These are phyloP conservation scores for Globisporangium okanoganense DNA, from an alignment of 352 stramenopile genomes.

Conservation along the genomic window DNA sequence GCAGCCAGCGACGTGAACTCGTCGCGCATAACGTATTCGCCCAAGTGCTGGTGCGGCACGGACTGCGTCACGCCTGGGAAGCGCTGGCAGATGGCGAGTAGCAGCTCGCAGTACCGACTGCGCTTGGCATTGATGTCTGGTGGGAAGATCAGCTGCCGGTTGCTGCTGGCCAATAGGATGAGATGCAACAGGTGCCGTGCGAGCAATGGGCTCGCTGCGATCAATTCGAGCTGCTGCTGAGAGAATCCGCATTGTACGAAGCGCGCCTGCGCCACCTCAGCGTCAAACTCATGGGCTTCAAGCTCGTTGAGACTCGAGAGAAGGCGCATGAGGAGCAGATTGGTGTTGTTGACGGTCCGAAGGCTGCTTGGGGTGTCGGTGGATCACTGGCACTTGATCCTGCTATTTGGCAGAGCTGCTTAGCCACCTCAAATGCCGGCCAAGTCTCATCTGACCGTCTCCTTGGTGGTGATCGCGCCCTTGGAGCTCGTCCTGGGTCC, in stretches of 20 bases:
- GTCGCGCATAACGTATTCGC: background rate
- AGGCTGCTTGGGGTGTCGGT: too few species aligned
- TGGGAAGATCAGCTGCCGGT: background rate
- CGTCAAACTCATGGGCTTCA: background rate
- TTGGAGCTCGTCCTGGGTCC: background rate
- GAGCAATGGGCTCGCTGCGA: background rate
- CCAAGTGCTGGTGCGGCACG: background rate
- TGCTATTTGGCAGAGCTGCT: background rate
- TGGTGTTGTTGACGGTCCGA: background rate
- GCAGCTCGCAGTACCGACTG: background rate
- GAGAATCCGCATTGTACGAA: background rate
- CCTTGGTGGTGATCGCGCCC: too few species aligned
- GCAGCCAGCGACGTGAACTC: constrained; percentile 1
- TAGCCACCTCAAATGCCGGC: background rate
- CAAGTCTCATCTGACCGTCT: background rate
- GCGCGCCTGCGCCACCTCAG: background rate
- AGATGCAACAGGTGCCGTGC: background rate
- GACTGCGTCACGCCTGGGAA: background rate
- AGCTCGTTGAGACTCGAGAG: background rate
- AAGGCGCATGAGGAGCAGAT: background rate
- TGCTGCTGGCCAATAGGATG: background rate
- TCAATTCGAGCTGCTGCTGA: background rate
- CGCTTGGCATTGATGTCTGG: background rate
- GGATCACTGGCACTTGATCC: background rate
- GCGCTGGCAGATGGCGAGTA: background rate